phyloP scores from a whole-genome alignment of 1,284 basidiomycete genomes.

The Ceratobasidium sp. region DNA sequence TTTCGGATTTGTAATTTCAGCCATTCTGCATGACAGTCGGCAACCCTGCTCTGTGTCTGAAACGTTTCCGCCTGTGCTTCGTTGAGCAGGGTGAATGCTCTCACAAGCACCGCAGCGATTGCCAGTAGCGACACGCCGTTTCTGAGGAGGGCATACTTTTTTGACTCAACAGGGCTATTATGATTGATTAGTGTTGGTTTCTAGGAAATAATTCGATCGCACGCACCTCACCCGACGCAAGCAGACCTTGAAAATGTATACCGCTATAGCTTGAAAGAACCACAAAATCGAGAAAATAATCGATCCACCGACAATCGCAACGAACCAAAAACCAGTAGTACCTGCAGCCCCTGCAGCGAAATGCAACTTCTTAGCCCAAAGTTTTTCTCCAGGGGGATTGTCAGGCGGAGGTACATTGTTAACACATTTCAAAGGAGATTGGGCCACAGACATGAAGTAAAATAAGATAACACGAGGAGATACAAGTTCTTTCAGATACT shows the following conservation, averaged over 20 bases:
- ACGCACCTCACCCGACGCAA: slow-evolving; percentile 25
- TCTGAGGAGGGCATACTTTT: neutral
- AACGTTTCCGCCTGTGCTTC: slow-evolving; percentile 7
- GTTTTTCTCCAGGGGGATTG: too few species aligned
- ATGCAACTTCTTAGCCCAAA: too few species aligned
- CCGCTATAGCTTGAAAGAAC: neutral
- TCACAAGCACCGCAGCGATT: neutral
- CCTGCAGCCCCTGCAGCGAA: too few species aligned
- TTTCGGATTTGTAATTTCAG: too few species aligned
- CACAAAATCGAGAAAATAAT: too few species aligned
- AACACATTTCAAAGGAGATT: too few species aligned
- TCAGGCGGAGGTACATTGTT: too few species aligned
- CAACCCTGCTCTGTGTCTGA: neutral
- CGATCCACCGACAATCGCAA: too few species aligned
- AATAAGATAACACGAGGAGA: too few species aligned
- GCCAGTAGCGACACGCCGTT: slow-evolving; percentile 6
- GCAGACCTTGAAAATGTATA: slow-evolving; percentile 4
- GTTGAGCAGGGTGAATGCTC: slow-evolving; percentile 4
- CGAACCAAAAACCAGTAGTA: too few species aligned
- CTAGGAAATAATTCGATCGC: neutral
- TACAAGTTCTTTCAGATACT: too few species aligned
- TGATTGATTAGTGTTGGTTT: neutral
- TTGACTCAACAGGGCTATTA: slow-evolving; percentile 12
- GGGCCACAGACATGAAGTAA: too few species aligned
- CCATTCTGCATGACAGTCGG: slow-evolving; percentile 21